Percentiles rank a stretch among this genome's conserved stretches.
Conservation (phyloP, 2,329 filamentous ascomycete genomes). For the Geosmithia morbida region DNA sequence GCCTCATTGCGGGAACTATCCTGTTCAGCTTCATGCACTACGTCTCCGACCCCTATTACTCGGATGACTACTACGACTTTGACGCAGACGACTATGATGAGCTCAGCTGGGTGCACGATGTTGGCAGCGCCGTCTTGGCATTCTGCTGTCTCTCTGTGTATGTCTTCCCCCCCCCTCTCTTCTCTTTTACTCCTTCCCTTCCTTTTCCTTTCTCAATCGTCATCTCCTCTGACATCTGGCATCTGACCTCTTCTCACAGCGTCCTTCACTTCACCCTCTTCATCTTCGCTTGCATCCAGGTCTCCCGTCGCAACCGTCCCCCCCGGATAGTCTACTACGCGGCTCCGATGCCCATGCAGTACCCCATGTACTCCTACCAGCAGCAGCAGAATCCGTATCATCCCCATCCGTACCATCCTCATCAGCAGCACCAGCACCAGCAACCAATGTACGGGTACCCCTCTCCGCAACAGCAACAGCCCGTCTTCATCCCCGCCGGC, state of each 20-base stretch:
- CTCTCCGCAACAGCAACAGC: not conserved
- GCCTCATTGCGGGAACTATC: conserved; percentile 1
- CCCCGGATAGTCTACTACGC: conserved; percentile 8
- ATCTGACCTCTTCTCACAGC: conserved; percentile 1
- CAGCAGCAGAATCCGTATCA: not conserved
- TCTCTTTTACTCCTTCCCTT: not conserved
- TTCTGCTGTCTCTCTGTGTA: conserved; percentile 3
- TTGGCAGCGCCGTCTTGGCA: conserved; percentile 1
- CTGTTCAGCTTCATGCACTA: conserved; percentile 1
- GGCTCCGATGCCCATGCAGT: not conserved
- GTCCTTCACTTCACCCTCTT: conserved; percentile 8
- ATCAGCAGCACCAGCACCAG: not conserved
- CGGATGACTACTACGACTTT: not conserved
- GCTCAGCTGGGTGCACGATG: not conserved
- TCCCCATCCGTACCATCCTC: not conserved
- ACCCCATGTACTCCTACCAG: not conserved
- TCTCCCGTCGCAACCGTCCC: conserved; percentile 6
- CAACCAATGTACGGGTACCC: not conserved
- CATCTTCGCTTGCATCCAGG: conserved; percentile 9
- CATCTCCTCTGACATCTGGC: not conserved
- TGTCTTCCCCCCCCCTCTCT: not conserved
- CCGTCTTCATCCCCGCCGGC: conserved; percentile 1
- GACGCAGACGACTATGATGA: not conserved
- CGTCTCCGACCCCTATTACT: not conserved
- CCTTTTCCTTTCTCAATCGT: not conserved